These are phyloP conservation scores for Heracleum sosnowskyi DNA, from an alignment of 129 eudicot species.

Conservation along the genomic window DNA sequence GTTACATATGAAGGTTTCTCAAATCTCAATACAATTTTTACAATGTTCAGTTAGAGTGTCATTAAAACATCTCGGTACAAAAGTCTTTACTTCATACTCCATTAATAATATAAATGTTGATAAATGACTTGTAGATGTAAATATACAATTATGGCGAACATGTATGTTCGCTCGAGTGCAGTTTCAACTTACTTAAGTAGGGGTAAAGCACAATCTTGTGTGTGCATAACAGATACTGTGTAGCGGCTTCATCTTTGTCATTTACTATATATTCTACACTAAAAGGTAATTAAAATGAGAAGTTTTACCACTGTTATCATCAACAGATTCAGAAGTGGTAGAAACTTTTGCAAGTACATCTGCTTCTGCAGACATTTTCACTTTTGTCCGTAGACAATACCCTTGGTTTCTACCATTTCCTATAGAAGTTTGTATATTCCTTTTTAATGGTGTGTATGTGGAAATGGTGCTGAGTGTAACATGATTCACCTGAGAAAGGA, in stretches of 20 bases:
- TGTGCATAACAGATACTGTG: not conserved
- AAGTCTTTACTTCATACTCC: not conserved
- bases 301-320: constrained; percentile 44
- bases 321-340: constrained; percentile 22
- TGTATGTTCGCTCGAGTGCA: not conserved
- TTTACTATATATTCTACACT: not conserved
- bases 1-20: not conserved
- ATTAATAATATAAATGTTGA: not conserved
- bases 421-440: constrained; percentile 5
- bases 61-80: not conserved
- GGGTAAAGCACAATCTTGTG: not conserved
- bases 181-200: not conserved
- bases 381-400: constrained; percentile 28
- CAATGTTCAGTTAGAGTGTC: not conserved
- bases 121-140: not conserved
- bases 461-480: constrained; percentile 20
- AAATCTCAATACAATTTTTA: not conserved
- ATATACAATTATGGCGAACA: not conserved
- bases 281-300: not conserved
- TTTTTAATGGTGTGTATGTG: constrained; percentile 21
- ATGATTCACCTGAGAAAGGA: constrained; percentile 35
- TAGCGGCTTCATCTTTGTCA: not conserved
- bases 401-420: constrained; percentile 23
- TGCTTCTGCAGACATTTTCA: constrained; percentile 49
- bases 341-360: constrained; percentile 44